A percentile compares a stretch with the other conserved stretches of the same genome.
These are phyloP conservation scores for Gonapodya sp. DNA, from an alignment of 192 early-diverging fungal genomes.

Conservation along the genomic window DNA sequence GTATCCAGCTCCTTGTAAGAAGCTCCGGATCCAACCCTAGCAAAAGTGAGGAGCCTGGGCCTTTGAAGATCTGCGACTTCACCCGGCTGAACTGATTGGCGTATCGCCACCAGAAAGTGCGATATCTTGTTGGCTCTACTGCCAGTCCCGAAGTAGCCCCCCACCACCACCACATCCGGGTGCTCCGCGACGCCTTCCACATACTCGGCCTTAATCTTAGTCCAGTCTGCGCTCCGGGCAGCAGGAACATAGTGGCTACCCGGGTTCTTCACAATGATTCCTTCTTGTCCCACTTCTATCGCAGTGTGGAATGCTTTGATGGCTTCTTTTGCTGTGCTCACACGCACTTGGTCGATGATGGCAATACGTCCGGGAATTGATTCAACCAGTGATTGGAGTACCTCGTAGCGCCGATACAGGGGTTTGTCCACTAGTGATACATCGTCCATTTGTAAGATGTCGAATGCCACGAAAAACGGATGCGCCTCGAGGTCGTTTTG, in stretches of 20 bases:
- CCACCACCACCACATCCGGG: background rate
- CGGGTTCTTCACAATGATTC: constrained; percentile 6
- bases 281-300: background rate
- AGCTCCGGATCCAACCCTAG: background rate
- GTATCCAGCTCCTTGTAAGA: constrained; percentile 3
- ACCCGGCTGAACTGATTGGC: background rate
- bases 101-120: background rate
- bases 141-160: constrained; percentile 1
- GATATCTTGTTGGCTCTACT: background rate
- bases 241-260: background rate
- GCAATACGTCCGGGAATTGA: background rate
- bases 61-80: background rate
- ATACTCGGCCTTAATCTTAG: constrained; percentile 5
- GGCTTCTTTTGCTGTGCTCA: background rate
- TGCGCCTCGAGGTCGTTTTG: background rate
- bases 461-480: background rate
- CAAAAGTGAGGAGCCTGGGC: background rate
- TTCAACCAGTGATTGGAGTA: background rate
- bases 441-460: background rate
- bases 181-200: background rate
- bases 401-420: background rate
- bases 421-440: background rate
- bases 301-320: background rate
- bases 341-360: background rate
- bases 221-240: background rate